Base-by-base conservation (phyloP, 2,329 filamentous ascomycete species). In the Trichophyton benhamiae region DNA sequence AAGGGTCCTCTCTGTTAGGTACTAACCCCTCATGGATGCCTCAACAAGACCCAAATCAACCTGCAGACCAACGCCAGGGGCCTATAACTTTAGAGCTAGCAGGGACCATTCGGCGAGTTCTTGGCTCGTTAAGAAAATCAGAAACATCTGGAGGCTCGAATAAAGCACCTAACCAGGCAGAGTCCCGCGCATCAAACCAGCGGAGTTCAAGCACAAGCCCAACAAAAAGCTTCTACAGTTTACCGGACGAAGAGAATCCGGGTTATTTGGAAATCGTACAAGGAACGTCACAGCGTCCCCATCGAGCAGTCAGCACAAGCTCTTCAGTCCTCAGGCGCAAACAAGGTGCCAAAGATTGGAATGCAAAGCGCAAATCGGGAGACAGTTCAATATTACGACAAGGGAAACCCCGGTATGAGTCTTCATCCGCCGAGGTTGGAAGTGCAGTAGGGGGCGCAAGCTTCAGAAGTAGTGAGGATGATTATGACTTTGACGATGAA, bases 271-370 rank as follows among this genome's bases (percentile, higher is more conserved):
- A 58, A 38, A n/a, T 11, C 6, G 25, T 30, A 13, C 49, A 33
- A 11, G 17, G 20, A 1, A 62, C 27, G 36, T n/a, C 46, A 58
- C 22, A 62, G 63, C 3, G 41, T 61, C 44, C 42, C 1, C 72
- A 77, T 38, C 72, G 80, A 63, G 74, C 79, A 3, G 76, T 77
- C 9, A 79, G 76, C 62, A 77, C 79, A 8, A 78, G 77, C 3
- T 78, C 77, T 3, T 72, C 74, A 63, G 68, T 80, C 66, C 77
- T 77, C 76, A 68, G 73, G 27, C 72, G 77, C 4, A 80, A 79
- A 66, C 76, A 81, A 68, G 80, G 80, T 0, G 77, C 77, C 20
- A 73, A 70, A 46, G 80, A 82, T 65, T 82, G 80, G 80, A 76
- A 76, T 38, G 77, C 71, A n/a, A 71, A 70, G 27, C 71, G 63